Conservation (phyloP, 148 eudicot species). For the Salicornia ramosissima region DNA sequence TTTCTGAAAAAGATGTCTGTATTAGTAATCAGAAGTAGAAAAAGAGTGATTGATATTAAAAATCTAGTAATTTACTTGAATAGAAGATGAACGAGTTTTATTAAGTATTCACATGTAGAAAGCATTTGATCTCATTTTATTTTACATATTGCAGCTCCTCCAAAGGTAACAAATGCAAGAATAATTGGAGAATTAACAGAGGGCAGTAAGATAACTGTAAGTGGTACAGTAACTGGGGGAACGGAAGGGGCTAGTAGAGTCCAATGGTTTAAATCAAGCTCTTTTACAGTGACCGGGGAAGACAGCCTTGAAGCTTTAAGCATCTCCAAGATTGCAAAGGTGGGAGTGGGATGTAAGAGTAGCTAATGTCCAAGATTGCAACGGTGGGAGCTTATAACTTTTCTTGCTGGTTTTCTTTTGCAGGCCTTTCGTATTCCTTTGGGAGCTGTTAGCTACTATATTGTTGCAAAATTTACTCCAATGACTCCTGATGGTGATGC, state of each 20-base stretch:
- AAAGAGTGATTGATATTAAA: neutral
- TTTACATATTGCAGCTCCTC: slow-evolving; percentile 68
- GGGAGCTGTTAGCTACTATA: slow-evolving; percentile 81
- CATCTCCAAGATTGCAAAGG: slow-evolving; percentile 91
- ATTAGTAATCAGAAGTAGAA: too few species aligned
- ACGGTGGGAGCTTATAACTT: slow-evolving; percentile 4
- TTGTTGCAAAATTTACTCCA: slow-evolving; percentile 90
- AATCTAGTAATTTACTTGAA: neutral
- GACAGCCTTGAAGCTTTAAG: slow-evolving; percentile 72
- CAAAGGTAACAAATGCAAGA: slow-evolving; percentile 67
- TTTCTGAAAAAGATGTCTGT: too few species aligned
- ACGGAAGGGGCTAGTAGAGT: slow-evolving; percentile 97
- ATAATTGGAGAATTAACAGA: slow-evolving; percentile 82
- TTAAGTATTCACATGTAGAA: slow-evolving; percentile 11
- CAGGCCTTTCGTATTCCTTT: slow-evolving; percentile 93
- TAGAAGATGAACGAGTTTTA: neutral
- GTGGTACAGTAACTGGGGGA: slow-evolving; percentile 88
- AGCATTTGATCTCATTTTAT: neutral
- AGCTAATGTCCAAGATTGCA: neutral
- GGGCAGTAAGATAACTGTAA: slow-evolving; percentile 87
- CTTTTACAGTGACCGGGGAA: slow-evolving; percentile 51
- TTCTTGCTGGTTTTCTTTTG: slow-evolving; percentile 9
- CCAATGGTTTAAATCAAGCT: slow-evolving; percentile 89
- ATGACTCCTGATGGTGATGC: slow-evolving; percentile 92
- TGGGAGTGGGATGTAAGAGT: slow-evolving; percentile 18